Percentiles rank a stretch among this genome's conserved stretches.
These are phyloP conservation scores for Saturnispora ahearnii DNA, from an alignment of 805 yeast genomes.

Conservation along the genomic window DNA sequence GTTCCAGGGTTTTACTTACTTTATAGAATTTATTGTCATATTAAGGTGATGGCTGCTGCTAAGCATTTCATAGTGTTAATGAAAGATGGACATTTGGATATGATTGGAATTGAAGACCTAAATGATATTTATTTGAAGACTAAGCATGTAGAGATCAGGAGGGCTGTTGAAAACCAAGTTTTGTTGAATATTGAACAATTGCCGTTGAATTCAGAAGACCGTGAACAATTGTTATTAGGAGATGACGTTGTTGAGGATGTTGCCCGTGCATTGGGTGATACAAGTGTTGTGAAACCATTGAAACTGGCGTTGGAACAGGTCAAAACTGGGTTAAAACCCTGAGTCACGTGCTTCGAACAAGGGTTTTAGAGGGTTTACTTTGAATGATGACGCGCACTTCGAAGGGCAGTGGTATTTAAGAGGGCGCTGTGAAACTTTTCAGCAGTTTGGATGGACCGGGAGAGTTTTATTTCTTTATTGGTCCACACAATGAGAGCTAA, in stretches of 20 bases:
- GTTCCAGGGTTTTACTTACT: conserved; percentile 83
- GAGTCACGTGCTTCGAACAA: background rate
- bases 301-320: conserved; percentile 49
- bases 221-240: conserved; percentile 33
- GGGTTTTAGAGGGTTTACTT: background rate
- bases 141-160: conserved; percentile 14
- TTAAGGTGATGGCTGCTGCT: conserved; percentile 70
- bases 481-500: conserved; percentile 71
- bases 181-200: background rate
- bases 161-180: conserved; percentile 16
- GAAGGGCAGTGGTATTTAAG: background rate
- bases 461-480: background rate
- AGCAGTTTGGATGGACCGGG: background rate
- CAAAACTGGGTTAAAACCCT: conserved; percentile 12
- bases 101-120: conserved; percentile 26
- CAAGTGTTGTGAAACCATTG: background rate
- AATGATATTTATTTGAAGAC: conserved; percentile 24
- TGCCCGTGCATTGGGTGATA: conserved; percentile 35
- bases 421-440: background rate
- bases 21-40: conserved; percentile 76
- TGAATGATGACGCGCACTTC: background rate
- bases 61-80: conserved; percentile 53
- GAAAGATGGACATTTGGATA: conserved; percentile 29
- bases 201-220: conserved; percentile 12
- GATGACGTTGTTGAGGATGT: conserved; percentile 38